A percentile compares a stretch with the other conserved stretches of the same genome.
Evolutionary conservation across 225 moss, liverwort and hornwort species (phyloP).

Genomic region (Polytrichum formosum): DNA sequence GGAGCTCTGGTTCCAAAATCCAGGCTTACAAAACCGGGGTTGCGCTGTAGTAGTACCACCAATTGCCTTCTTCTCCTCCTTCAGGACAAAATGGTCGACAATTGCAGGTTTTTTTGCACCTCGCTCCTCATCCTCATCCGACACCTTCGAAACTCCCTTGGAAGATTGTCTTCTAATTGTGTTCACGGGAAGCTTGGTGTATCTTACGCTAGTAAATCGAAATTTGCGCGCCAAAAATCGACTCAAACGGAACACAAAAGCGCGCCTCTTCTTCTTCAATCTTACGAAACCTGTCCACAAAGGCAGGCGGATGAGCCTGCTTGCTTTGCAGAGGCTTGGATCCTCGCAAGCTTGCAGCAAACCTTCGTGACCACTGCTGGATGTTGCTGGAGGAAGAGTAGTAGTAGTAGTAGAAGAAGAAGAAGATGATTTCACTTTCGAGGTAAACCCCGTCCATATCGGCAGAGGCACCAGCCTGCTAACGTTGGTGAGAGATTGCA

Average conservation of each 20-base stretch:
- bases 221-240: conserved; percentile 27
- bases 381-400: background rate
- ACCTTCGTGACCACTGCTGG: background rate
- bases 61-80: conserved; percentile 11
- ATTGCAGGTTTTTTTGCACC: background rate
- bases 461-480: conserved; percentile 52
- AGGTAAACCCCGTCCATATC: conserved; percentile 26
- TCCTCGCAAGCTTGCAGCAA: conserved; percentile 9
- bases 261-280: conserved; percentile 32
- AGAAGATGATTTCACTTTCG: background rate
- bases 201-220: conserved; percentile 8
- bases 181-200: conserved; percentile 18
- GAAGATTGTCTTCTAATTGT: background rate
- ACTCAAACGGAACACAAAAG: conserved; percentile 34
- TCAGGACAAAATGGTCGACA: conserved; percentile 1
- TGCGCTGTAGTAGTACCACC: too few relatives aligned
- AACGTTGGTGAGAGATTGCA: conserved; percentile 56
- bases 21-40: background rate
- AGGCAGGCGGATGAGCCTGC: conserved; percentile 33
- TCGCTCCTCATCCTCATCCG: conserved; percentile 23
- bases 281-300: conserved; percentile 48
- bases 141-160: conserved; percentile 24
- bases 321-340: conserved; percentile 28
- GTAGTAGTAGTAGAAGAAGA: too few relatives aligned
- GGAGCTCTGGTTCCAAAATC: background rate